These are phyloP conservation scores for Phalaenopsis aphrodite DNA, from an alignment of 106 monocot species.

Conservation along the genomic window DNA sequence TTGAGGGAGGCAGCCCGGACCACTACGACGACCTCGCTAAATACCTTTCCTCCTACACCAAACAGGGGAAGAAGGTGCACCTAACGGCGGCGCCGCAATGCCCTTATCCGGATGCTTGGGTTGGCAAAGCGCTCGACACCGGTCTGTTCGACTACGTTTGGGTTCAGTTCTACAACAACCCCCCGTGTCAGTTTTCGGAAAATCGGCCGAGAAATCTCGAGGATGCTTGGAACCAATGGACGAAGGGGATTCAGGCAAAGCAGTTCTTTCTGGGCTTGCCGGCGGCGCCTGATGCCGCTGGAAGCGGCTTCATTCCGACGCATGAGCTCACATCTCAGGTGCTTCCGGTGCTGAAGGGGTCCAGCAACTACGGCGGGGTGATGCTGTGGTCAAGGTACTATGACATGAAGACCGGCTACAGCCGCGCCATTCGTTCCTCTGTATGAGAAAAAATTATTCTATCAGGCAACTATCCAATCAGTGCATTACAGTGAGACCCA, in stretches of 20 bases:
- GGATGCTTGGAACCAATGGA: constrained; percentile 26
- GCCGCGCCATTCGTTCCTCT: constrained; percentile 2
- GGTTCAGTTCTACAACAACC: constrained; percentile 29
- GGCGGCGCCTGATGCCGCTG: constrained; percentile 18
- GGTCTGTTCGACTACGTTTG: constrained; percentile 29
- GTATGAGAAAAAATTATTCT: neutral
- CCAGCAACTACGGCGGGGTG: constrained; percentile 22
- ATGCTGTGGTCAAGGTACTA: constrained; percentile 25
- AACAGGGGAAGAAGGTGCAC: constrained; percentile 12
- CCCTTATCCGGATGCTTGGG: constrained; percentile 17
- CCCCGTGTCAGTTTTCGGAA: constrained; percentile 18
- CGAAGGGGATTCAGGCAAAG: neutral
- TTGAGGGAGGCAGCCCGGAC: constrained; percentile 13
- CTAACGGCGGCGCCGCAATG: constrained; percentile 20
- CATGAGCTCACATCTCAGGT: constrained; percentile 7
- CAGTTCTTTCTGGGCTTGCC: constrained; percentile 21
- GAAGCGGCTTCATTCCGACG: constrained; percentile 17
- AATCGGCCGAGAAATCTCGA: neutral
- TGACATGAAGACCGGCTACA: constrained; percentile 15
- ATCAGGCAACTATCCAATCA: too few species aligned
- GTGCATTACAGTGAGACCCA: too few species aligned
- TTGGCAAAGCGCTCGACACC: constrained; percentile 15
- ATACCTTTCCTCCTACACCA: constrained; percentile 5
- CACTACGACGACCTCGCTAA: constrained; percentile 16
- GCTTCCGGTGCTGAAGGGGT: constrained; percentile 11